Percentiles rank a stretch among this genome's conserved stretches.
These are phyloP conservation scores for Clarireedia paspali DNA, from an alignment of 2,329 filamentous ascomycete species.

Conservation along the genomic window DNA sequence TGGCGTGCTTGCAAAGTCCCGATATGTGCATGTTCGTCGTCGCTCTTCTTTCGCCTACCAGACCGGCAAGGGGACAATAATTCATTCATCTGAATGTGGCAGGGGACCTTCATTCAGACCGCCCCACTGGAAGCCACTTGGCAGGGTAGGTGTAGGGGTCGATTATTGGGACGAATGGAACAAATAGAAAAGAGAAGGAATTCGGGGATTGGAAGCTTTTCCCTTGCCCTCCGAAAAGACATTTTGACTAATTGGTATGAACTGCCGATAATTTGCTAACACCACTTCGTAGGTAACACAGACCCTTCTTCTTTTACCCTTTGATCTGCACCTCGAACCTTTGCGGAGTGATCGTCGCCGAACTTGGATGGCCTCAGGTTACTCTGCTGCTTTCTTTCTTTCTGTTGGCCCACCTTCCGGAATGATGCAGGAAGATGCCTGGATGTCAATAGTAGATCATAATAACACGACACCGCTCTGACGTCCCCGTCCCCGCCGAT, in stretches of 20 bases:
- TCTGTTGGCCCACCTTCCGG: background rate
- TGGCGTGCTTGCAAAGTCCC: background rate
- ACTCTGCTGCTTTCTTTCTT: background rate
- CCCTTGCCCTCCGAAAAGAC: background rate
- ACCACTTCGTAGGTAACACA: background rate
- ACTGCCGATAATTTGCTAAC: background rate
- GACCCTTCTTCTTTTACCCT: background rate
- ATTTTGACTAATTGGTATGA: constrained; percentile 7
- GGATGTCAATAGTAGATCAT: constrained; percentile 1
- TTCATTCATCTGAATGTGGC: background rate
- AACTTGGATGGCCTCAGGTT: background rate
- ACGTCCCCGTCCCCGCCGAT: background rate
- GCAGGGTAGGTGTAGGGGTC: too few relatives aligned
- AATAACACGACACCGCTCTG: constrained; percentile 4
- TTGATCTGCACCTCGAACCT: constrained; percentile 1
- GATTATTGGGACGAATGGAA: too few relatives aligned
- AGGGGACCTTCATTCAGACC: background rate
- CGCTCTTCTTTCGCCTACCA: too few relatives aligned
- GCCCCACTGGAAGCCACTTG: too few relatives aligned
- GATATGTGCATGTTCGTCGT: background rate
- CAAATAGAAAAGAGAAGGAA: too few relatives aligned
- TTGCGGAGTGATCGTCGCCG: constrained; percentile 7
- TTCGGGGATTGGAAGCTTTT: too few relatives aligned
- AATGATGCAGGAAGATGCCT: background rate
- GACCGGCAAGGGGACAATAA: background rate